These are phyloP conservation scores for Hibiscus syriacus DNA, from an alignment of 345 rosid species.

Conservation along the genomic window DNA sequence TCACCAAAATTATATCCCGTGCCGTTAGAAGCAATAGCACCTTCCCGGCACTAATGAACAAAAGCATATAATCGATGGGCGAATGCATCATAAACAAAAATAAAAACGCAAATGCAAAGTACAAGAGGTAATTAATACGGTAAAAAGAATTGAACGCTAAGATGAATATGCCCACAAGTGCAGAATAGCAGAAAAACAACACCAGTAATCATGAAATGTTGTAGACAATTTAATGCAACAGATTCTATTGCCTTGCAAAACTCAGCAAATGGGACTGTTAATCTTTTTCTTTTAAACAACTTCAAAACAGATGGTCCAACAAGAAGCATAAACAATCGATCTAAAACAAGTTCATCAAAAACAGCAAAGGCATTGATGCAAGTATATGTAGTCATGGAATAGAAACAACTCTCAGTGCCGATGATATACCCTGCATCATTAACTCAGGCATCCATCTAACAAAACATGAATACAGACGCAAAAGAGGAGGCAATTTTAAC, in stretches of 20 bases:
- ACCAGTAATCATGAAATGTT: background rate
- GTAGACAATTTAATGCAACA: background rate
- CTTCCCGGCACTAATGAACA: background rate
- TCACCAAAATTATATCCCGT: background rate
- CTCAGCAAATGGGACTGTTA: background rate
- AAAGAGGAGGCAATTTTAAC: background rate
- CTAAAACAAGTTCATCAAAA: background rate
- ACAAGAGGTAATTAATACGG: background rate
- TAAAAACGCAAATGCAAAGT: background rate
- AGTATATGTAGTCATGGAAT: background rate
- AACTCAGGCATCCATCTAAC: background rate
- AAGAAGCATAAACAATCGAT: background rate
- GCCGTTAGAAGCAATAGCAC: background rate
- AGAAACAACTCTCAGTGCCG: background rate
- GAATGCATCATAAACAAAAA: background rate
- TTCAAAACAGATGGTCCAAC: background rate
- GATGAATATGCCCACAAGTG: background rate
- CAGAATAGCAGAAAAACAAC: background rate
- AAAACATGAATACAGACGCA: background rate
- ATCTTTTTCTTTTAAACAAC: background rate
- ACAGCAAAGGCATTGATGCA: background rate
- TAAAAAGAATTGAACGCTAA: background rate
- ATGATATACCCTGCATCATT: background rate
- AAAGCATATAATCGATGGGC: background rate
- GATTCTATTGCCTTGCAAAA: background rate